phyloP scores from a whole-genome alignment of 2,329 filamentous ascomycete species.

The Penicillium sp. region DNA sequence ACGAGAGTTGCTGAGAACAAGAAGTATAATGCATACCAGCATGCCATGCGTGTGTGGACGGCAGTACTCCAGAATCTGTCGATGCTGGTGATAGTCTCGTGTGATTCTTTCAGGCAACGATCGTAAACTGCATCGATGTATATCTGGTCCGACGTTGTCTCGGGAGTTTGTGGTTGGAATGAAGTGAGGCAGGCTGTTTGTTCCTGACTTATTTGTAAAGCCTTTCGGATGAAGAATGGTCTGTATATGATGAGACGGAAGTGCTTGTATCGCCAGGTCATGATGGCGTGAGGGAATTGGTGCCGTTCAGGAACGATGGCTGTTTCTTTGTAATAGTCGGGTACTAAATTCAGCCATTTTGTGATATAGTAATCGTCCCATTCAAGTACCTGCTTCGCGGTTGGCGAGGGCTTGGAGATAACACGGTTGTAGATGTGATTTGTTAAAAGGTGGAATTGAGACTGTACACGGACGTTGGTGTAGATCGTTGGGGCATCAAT shows the following conservation, averaged over 20 bases:
- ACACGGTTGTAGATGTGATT: constrained; percentile 9
- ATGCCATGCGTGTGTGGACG: constrained; percentile 6
- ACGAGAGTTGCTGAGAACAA: constrained; percentile 6
- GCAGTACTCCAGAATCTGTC: constrained; percentile 1
- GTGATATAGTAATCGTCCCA: constrained; percentile 5
- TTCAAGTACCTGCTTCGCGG: constrained; percentile 4
- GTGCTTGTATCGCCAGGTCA: constrained; percentile 9
- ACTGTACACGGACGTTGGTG: constrained; percentile 5
- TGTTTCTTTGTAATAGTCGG: constrained; percentile 4
- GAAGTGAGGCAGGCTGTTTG: background rate
- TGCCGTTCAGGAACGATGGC: background rate
- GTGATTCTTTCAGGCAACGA: constrained; percentile 2
- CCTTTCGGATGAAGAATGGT: constrained; percentile 3
- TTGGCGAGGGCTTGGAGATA: constrained; percentile 3
- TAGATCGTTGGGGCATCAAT: constrained; percentile 4
- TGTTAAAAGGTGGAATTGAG: constrained; percentile 4
- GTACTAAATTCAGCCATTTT: constrained; percentile 3
- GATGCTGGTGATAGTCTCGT: constrained; percentile 4
- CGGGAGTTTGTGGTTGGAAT: background rate
- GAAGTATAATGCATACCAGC: constrained; percentile 9
- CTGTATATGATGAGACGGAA: constrained; percentile 8
- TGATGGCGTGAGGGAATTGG: background rate
- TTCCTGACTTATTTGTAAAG: background rate
- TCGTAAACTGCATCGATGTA: constrained; percentile 1
- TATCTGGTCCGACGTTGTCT: background rate